Evolutionary conservation across 257 asterid genomes (phyloP).

Genomic region (Verbena officinalis): DNA sequence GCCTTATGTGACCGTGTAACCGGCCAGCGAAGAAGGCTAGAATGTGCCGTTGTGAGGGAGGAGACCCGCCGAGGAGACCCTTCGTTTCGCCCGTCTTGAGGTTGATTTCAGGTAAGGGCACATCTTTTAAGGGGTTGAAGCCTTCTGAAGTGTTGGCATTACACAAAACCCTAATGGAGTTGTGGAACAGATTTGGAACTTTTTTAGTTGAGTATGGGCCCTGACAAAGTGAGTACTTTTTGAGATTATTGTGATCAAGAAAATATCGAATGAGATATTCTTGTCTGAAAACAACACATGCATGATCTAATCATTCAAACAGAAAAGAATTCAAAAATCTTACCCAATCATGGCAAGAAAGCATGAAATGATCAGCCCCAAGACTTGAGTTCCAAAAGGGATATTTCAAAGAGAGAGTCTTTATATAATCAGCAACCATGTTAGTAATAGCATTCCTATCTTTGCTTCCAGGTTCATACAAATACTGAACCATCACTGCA

Average conservation of each 20-base stretch:
- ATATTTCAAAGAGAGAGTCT: slow-evolving; percentile 38
- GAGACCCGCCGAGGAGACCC: slow-evolving; percentile 47
- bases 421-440: slow-evolving; percentile 46
- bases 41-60: slow-evolving; percentile 46
- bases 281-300: too few relatives aligned
- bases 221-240: slow-evolving; percentile 27
- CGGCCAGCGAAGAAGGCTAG: slow-evolving; percentile 63
- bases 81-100: slow-evolving; percentile 42
- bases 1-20: slow-evolving; percentile 50
- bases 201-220: slow-evolving; percentile 44
- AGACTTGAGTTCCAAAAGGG: slow-evolving; percentile 58
- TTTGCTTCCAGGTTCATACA: slow-evolving; percentile 36
- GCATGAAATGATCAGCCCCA: slow-evolving; percentile 64
- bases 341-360: slow-evolving; percentile 72
- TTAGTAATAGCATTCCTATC: slow-evolving; percentile 35
- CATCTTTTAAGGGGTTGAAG: slow-evolving; percentile 53
- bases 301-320: neutral
- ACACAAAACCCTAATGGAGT: slow-evolving; percentile 55
- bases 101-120: slow-evolving; percentile 52
- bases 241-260: neutral
- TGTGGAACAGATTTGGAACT: slow-evolving; percentile 46
- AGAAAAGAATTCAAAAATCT: neutral
- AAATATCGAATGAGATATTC: neutral
- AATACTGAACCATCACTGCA: slow-evolving; percentile 43
- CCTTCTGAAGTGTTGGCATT: slow-evolving; percentile 65